Conservation (phyloP, 2,329 filamentous ascomycete genomes). For the Botryotinia narcissicola region DNA sequence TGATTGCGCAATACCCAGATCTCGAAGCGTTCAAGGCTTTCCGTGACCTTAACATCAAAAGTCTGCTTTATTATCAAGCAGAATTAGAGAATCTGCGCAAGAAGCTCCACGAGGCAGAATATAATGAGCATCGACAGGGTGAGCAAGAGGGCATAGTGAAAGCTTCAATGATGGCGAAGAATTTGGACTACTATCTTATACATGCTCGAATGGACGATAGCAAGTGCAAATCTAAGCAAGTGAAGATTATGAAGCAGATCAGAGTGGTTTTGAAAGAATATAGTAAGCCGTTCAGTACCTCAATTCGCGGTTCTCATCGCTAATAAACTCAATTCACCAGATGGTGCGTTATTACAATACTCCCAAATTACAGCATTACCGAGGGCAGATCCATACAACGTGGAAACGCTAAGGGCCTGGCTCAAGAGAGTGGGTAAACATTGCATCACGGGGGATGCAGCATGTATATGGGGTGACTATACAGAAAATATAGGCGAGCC, state of each 20-base stretch:
- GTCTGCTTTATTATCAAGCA: slow-evolving; percentile 29
- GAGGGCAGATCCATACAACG: slow-evolving; percentile 23
- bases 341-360: slow-evolving; percentile 25
- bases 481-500: not conserved
- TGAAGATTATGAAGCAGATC: slow-evolving; percentile 22
- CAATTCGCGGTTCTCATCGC: not conserved
- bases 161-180: slow-evolving; percentile 1
- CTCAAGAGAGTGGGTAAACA: not conserved
- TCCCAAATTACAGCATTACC: slow-evolving; percentile 21
- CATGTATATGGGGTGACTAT: slow-evolving; percentile 17
- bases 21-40: slow-evolving; percentile 25
- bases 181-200: not conserved
- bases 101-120: slow-evolving; percentile 23
- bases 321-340: slow-evolving; percentile 5
- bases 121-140: slow-evolving; percentile 15
- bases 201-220: not conserved
- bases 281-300: slow-evolving; percentile 16
- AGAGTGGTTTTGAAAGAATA: slow-evolving; percentile 25
- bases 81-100: slow-evolving; percentile 19
- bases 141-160: not conserved
- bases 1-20: slow-evolving; percentile 19
- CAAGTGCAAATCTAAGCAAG: slow-evolving; percentile 19
- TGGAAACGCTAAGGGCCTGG: slow-evolving; percentile 12
- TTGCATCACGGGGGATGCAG: slow-evolving; percentile 16
- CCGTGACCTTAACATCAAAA: slow-evolving; percentile 26